Conservation (phyloP, 352 stramenopile species). For the Phytophthora megakarya region DNA sequence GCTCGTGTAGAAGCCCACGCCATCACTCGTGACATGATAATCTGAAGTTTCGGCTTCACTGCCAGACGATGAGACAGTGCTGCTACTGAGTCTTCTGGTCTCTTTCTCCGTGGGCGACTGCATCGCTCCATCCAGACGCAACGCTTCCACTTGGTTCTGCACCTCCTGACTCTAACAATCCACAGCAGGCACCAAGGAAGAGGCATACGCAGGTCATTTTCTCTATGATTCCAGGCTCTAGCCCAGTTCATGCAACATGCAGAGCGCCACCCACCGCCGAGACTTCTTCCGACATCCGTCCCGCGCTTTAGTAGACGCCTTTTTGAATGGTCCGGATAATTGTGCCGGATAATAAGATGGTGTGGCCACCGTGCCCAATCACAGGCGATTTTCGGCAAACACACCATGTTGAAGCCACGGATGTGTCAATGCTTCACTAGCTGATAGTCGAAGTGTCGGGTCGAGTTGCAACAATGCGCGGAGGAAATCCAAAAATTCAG, state of each 20-base stretch:
- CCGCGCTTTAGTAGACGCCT: conserved; percentile 17
- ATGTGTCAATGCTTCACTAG: conserved; percentile 58
- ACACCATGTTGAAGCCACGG: conserved; percentile 69
- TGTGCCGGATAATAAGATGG: conserved; percentile 8
- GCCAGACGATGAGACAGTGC: background rate
- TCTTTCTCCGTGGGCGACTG: conserved; percentile 3
- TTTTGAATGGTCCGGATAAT: conserved; percentile 30
- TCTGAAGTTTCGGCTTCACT: background rate
- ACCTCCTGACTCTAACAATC: conserved; percentile 34
- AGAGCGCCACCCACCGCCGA: conserved; percentile 30
- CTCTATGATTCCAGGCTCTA: conserved; percentile 17
- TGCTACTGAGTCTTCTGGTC: conserved; percentile 2
- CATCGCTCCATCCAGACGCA: conserved; percentile 16
- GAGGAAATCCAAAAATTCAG: conserved; percentile 72
- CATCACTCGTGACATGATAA: conserved; percentile 32
- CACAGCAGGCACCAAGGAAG: conserved; percentile 11
- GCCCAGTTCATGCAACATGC: conserved; percentile 9
- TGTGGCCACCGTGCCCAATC: conserved; percentile 18
- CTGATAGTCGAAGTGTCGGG: conserved; percentile 54
- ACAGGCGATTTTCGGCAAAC: conserved; percentile 59
- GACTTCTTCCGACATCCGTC: conserved; percentile 24
- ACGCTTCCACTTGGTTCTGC: conserved; percentile 37
- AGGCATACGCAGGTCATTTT: conserved; percentile 9
- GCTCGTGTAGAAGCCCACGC: conserved; percentile 41
- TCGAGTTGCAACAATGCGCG: conserved; percentile 72